A percentile compares a stretch with the other conserved stretches of the same genome.
These are phyloP conservation scores for Aspergillus panamensis DNA, from an alignment of 495 filamentous ascomycete species.

Conservation along the genomic window DNA sequence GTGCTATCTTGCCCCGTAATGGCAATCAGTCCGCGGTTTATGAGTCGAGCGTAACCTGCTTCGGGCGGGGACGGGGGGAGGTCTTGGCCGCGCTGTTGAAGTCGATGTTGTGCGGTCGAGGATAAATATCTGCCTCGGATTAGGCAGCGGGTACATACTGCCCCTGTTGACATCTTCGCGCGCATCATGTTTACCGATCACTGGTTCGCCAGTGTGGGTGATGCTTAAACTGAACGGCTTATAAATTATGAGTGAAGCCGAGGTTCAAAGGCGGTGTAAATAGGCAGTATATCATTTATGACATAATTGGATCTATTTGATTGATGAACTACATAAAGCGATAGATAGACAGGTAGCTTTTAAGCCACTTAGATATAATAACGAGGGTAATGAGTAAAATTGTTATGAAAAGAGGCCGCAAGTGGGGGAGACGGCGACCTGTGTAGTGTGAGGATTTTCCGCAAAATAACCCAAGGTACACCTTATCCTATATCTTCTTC, in stretches of 20 bases:
- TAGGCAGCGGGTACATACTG: constrained; percentile 31
- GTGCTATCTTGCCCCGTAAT: constrained; percentile 74
- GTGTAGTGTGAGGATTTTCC: too few species aligned
- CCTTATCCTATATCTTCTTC: too few species aligned
- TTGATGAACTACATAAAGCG: too few species aligned
- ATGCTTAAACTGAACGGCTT: not conserved
- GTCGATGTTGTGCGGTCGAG: constrained; percentile 24
- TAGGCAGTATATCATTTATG: constrained; percentile 29
- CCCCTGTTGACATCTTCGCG: constrained; percentile 22
- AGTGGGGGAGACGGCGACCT: too few species aligned
- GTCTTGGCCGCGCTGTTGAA: constrained; percentile 22
- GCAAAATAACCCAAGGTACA: too few species aligned
- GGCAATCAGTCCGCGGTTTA: constrained; percentile 71
- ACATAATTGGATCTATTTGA: constrained; percentile 1
- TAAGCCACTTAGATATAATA: not conserved
- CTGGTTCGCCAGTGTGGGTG: not conserved
- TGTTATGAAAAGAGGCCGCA: not conserved
- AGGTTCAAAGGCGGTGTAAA: constrained; percentile 22
- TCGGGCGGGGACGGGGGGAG: constrained; percentile 30
- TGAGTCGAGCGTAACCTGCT: constrained; percentile 51
- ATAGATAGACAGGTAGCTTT: not conserved
- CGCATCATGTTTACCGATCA: constrained; percentile 31
- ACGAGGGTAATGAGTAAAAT: not conserved
- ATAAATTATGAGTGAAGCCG: constrained; percentile 6
- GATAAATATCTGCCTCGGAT: constrained; percentile 30